A percentile compares a stretch with the other conserved stretches of the same genome.
Conservation (phyloP, 768 basidiomycete genomes). For the Hydnum rufescens region DNA sequence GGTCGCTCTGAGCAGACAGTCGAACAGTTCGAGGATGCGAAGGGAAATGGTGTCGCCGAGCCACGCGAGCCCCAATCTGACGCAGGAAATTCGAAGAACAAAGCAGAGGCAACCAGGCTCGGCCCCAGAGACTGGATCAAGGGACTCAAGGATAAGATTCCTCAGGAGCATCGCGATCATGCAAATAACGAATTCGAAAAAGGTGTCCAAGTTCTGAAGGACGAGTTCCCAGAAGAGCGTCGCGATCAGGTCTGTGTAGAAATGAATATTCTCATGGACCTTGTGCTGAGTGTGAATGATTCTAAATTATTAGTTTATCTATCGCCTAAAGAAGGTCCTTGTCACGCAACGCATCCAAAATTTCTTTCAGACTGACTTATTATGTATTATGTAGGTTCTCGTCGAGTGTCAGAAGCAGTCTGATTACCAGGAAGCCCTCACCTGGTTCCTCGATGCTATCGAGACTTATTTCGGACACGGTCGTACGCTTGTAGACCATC, state of each 20-base stretch:
- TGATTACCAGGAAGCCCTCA: constrained; percentile 66
- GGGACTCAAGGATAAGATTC: constrained; percentile 34
- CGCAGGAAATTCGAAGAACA: constrained; percentile 9
- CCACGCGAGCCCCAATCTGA: constrained; percentile 20
- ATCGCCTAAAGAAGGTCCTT: constrained; percentile 70
- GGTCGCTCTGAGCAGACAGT: not conserved
- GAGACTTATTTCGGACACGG: constrained; percentile 44
- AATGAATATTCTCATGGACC: not conserved
- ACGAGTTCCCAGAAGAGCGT: constrained; percentile 81
- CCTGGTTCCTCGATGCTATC: constrained; percentile 47
- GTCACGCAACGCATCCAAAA: not conserved
- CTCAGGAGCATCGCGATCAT: constrained; percentile 45
- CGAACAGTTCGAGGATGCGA: constrained; percentile 4
- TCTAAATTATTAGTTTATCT: constrained; percentile 44
- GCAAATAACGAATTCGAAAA: constrained; percentile 34
- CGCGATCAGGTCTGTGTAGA: constrained; percentile 35
- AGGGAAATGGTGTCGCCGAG: constrained; percentile 5
- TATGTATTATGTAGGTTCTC: constrained; percentile 33
- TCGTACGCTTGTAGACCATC: constrained; percentile 20
- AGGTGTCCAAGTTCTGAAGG: constrained; percentile 45
- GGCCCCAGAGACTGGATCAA: constrained; percentile 18
- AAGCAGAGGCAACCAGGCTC: constrained; percentile 9
- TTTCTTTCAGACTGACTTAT: not conserved
- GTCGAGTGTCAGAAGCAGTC: constrained; percentile 84
- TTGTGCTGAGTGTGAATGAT: not conserved